Conservation (phyloP, 371 early-diverging fungal genomes). For the Coemansia sp. region DNA sequence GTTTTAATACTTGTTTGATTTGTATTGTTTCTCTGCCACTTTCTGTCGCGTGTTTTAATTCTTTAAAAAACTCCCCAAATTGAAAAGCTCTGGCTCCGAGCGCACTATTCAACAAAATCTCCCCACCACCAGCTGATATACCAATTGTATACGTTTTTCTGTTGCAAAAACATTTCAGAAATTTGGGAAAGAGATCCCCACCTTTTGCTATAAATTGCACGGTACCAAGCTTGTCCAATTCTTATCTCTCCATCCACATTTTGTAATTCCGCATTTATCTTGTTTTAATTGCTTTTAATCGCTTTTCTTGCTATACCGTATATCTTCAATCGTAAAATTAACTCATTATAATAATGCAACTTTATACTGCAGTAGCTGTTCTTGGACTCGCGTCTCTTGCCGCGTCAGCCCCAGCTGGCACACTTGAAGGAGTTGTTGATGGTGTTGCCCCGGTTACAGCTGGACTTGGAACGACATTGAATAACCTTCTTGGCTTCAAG, state of each 20-base stretch:
- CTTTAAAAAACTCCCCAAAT: neutral
- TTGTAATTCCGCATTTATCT: neutral
- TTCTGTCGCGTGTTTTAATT: neutral
- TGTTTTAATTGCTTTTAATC: neutral
- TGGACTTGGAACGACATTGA: neutral
- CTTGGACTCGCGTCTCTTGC: neutral
- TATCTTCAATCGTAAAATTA: no score
- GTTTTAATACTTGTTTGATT: no score
- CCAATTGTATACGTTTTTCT: no score
- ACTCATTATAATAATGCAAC: neutral
- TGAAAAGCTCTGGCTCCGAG: no score
- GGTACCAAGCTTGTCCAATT: neutral
- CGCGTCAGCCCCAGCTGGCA: conserved; percentile 16
- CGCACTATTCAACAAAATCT: no score
- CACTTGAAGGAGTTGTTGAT: neutral
- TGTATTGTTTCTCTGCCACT: neutral
- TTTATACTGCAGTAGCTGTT: neutral
- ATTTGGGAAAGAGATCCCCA: no score
- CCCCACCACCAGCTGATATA: no score
- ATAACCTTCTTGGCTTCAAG: neutral
- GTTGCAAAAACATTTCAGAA: no score
- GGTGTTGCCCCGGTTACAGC: neutral
- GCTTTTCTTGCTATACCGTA: neutral
- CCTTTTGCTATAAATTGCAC: neutral
- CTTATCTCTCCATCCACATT: neutral